Evolutionary conservation across 345 rosid species (phyloP).

Genomic region (Brassica napus): DNA sequence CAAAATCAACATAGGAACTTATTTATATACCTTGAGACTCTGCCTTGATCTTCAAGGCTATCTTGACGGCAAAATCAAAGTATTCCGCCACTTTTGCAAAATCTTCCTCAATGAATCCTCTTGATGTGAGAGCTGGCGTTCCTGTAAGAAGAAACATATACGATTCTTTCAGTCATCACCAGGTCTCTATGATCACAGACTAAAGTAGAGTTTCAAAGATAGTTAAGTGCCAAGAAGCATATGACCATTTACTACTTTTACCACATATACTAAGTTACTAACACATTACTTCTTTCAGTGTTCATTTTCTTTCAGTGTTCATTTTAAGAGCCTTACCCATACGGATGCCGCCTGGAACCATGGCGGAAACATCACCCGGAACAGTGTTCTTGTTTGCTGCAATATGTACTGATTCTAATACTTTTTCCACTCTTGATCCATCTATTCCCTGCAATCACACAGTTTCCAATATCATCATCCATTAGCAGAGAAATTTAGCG

Average conservation of each 20-base stretch:
- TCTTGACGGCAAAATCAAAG: constrained; percentile 79
- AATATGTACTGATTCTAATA: constrained; percentile 82
- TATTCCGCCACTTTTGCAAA: constrained; percentile 86
- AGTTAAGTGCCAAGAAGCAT: not conserved
- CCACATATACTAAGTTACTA: constrained; percentile 1
- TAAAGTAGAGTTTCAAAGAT: not conserved
- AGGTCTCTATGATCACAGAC: constrained; percentile 1
- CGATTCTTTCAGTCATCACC: not conserved
- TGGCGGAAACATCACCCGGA: constrained; percentile 97
- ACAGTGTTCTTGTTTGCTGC: constrained; percentile 96
- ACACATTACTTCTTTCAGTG: not conserved
- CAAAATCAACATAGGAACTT: too few relatives aligned
- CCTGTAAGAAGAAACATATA: constrained; percentile 48
- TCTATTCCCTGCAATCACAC: constrained; percentile 67
- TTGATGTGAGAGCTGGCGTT: constrained; percentile 95
- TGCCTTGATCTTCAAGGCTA: constrained; percentile 80
- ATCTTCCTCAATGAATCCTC: constrained; percentile 89
- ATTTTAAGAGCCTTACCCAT: constrained; percentile 62
- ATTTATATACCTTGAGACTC: constrained; percentile 64
- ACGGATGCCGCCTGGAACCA: constrained; percentile 97
- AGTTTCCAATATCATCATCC: not conserved
- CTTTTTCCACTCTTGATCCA: constrained; percentile 96
- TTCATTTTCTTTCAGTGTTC: not conserved
- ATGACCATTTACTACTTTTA: constrained; percentile 3
- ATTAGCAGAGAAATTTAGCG: not conserved